phyloP scores from a whole-genome alignment of 345 rosid species.

The Triadica sebifera region DNA sequence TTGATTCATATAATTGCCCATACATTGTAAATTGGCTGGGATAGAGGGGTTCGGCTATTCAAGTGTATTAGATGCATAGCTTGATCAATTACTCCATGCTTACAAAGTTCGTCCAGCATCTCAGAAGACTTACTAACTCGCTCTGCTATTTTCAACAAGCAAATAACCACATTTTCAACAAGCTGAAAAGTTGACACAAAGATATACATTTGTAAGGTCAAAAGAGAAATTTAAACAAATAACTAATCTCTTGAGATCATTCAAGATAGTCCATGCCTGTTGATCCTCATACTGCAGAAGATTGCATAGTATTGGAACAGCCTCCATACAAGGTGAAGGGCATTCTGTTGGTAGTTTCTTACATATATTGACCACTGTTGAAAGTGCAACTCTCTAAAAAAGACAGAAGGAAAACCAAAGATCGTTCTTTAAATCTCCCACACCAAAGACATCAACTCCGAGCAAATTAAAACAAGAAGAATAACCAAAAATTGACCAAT shows the following conservation, averaged over 20 bases:
- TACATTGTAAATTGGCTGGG: constrained; percentile 79
- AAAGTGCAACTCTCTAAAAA: constrained; percentile 85
- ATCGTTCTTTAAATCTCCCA: neutral
- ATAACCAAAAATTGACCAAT: neutral
- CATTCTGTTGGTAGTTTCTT: constrained; percentile 71
- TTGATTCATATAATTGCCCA: constrained; percentile 18
- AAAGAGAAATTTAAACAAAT: neutral
- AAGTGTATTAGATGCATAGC: constrained; percentile 57
- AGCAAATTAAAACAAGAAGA: neutral
- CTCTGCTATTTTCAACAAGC: constrained; percentile 79
- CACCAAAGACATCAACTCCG: neutral
- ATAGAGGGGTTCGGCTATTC: constrained; percentile 71
- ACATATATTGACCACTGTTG: constrained; percentile 85
- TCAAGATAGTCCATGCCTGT: constrained; percentile 43
- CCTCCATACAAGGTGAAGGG: constrained; percentile 60
- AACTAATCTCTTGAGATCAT: constrained; percentile 9
- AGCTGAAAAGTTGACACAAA: constrained; percentile 48
- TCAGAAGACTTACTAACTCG: constrained; percentile 59
- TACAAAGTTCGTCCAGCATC: constrained; percentile 73
- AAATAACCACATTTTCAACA: constrained; percentile 79
- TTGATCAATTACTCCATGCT: constrained; percentile 67
- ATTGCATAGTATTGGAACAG: constrained; percentile 81
- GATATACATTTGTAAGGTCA: constrained; percentile 10
- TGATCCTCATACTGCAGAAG: constrained; percentile 87
- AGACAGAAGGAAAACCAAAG: constrained; percentile 17